Evolutionary conservation across 805 yeast genomes (phyloP).

Genomic region (Pichia ethanolica): DNA sequence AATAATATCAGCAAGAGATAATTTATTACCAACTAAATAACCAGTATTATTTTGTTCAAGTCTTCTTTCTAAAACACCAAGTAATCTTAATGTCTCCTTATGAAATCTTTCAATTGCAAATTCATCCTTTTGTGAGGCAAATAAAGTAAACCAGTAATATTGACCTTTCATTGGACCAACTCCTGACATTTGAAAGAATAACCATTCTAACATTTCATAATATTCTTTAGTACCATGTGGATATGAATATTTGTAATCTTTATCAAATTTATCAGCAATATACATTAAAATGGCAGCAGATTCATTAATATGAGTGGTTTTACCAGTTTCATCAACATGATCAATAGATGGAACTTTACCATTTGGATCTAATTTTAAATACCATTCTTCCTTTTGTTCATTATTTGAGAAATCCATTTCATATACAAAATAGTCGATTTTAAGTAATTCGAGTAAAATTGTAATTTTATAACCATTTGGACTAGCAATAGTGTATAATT

Average conservation of each 20-base stretch:
- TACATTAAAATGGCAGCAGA: slow-evolving; percentile 56
- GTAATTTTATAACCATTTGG: slow-evolving; percentile 41
- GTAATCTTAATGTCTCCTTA: slow-evolving; percentile 45
- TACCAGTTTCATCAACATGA: slow-evolving; percentile 34
- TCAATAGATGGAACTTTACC: slow-evolving; percentile 56
- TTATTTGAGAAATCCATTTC: slow-evolving; percentile 34
- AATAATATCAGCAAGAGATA: slow-evolving; percentile 53
- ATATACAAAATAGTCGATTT: slow-evolving; percentile 34
- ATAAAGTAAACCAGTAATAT: slow-evolving; percentile 38
- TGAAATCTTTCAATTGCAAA: slow-evolving; percentile 47
- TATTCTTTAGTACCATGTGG: slow-evolving; percentile 34
- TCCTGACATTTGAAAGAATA: slow-evolving; percentile 51
- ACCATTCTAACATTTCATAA: slow-evolving; percentile 47
- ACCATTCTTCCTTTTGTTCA: slow-evolving; percentile 53
- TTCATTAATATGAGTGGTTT: slow-evolving; percentile 42
- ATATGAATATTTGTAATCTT: slow-evolving; percentile 39
- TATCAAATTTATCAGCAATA: slow-evolving; percentile 54
- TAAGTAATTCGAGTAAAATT: slow-evolving; percentile 34
- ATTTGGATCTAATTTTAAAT: slow-evolving; percentile 48
- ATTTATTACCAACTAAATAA: slow-evolving; percentile 52
- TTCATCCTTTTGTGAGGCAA: slow-evolving; percentile 44
- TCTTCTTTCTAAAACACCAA: slow-evolving; percentile 46
- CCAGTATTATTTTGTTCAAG: slow-evolving; percentile 41
- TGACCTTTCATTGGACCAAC: slow-evolving; percentile 62
- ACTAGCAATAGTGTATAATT: slow-evolving; percentile 36